Conservation (phyloP, 2,329 filamentous ascomycete species). For the Colletotrichum tanaceti region DNA sequence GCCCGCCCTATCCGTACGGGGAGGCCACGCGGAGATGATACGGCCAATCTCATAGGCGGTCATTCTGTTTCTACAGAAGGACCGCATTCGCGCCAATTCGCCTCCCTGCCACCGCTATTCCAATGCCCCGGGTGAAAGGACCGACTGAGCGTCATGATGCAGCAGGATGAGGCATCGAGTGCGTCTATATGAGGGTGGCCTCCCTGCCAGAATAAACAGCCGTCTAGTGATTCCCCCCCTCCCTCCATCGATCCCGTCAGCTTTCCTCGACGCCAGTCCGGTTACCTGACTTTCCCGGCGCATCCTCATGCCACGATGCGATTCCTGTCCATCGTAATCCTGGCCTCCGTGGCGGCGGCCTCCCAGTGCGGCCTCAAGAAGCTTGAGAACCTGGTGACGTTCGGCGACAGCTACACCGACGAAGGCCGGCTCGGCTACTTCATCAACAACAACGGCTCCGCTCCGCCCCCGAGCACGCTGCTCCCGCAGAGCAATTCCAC, state of each 20-base stretch:
- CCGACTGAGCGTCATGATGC: slow-evolving; percentile 13
- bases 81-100: slow-evolving; percentile 13
- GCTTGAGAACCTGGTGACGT: slow-evolving; percentile 74
- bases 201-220: neutral
- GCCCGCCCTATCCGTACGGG: neutral
- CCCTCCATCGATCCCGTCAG: neutral
- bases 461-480: slow-evolving; percentile 70
- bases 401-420: slow-evolving; percentile 83
- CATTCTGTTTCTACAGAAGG: neutral
- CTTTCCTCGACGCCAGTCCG: neutral
- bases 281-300: neutral
- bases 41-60: slow-evolving; percentile 14
- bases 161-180: neutral
- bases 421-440: slow-evolving; percentile 76
- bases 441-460: slow-evolving; percentile 63
- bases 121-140: slow-evolving; percentile 11
- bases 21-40: neutral
- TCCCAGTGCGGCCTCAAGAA: slow-evolving; percentile 49
- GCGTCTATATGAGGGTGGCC: slow-evolving; percentile 10
- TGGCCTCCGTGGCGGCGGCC: slow-evolving; percentile 37
- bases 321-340: slow-evolving; percentile 15
- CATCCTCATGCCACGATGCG: slow-evolving; percentile 17
- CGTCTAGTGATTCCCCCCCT: neutral
- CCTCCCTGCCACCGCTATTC: neutral
- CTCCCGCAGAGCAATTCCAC: slow-evolving; percentile 63